Evolutionary conservation across 2,329 filamentous ascomycete species (phyloP).

Genomic region (Arthrinium puccinioides): DNA sequence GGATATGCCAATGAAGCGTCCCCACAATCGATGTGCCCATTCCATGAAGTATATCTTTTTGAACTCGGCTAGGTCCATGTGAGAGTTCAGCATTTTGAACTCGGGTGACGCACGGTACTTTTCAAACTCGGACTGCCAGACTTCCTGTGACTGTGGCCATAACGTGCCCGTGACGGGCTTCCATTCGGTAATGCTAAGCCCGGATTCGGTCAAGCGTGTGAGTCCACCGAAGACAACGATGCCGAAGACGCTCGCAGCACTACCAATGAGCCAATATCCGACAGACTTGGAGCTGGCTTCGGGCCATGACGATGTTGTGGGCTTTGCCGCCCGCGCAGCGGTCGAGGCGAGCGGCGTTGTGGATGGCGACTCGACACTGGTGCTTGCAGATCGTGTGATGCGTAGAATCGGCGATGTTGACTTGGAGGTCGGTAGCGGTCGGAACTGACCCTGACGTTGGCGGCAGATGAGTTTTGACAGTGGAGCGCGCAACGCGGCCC

Average conservation of each 20-base stretch:
- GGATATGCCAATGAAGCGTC: constrained; percentile 79
- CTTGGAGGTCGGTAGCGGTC: constrained; percentile 12
- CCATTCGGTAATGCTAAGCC: constrained; percentile 99
- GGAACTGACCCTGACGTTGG: constrained; percentile 23
- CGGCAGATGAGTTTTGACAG: constrained; percentile 37
- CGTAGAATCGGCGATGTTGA: constrained; percentile 29
- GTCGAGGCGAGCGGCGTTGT: constrained; percentile 6
- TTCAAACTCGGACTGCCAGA: constrained; percentile 89
- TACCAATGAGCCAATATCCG: constrained; percentile 87
- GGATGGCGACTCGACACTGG: constrained; percentile 19
- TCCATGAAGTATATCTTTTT: constrained; percentile 99
- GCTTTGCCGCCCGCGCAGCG: constrained; percentile 11
- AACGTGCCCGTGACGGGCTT: constrained; percentile 88
- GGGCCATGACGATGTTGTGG: constrained; percentile 36
- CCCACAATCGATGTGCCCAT: constrained; percentile 94
- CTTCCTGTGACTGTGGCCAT: constrained; percentile 67
- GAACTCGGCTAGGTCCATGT: constrained; percentile 90
- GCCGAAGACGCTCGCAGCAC: constrained; percentile 88
- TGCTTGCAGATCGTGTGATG: constrained; percentile 30
- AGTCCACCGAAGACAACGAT: constrained; percentile 94
- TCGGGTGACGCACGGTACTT: constrained; percentile 92
- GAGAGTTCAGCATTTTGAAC: constrained; percentile 83
- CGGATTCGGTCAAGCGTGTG: constrained; percentile 91
- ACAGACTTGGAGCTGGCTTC: constrained; percentile 67
- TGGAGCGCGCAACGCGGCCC: constrained; percentile 30